Base-by-base conservation (phyloP, 2,329 filamentous ascomycete species). In the Ophidiomyces ophidiicola region DNA sequence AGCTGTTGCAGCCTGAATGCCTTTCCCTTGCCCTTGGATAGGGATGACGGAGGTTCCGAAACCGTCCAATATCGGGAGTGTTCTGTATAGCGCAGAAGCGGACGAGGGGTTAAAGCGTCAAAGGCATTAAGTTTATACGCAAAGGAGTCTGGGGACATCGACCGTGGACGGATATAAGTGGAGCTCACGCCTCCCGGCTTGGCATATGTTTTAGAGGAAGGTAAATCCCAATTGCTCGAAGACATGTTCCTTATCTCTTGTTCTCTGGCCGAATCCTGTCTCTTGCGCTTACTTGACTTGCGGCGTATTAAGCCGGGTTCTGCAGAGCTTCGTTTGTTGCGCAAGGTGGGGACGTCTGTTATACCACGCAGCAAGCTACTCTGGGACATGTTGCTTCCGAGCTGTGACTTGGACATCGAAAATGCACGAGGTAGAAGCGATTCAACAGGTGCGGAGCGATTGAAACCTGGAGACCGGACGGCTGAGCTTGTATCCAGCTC, bases 191-290 rank as follows among this genome's bases (percentile, higher is more conserved):
- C 65, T 1, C 84, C 92, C 3, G 84, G 67, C 45, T 87, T 79
- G 7, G 82, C 87, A 4, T 20, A 36, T 47, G 74, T 68, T 40
- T 70, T 64, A 45, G 64, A 69, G 30, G 69, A 55, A 54, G 48
- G 84, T 3, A 33, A 15, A 72, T 57, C 68, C 67, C 68, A 72
- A 43, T 74, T 71, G 32, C 75, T 66, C 20, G 21, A 78, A 71
- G 33, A 82, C 81, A 94, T 83, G 39, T 83, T 78, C 55, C 79
- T 82, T 54, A 94, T 86, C 61, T 94, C 85, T 46, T 83, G 83
- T 60, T 94, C 87, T 42, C 88, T 74, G 43, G 80, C 71, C 54
- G 76, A 74, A 46, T 92, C 82, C 46, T 80, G 71, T 49, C 80
- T 78, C 52, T 79, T 78, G 50, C 80, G 75, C 62, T 83, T 92